Percentiles rank a stretch among this genome's conserved stretches.
Evolutionary conservation across 2,329 filamentous ascomycete species (phyloP).

Genomic region (Xylariales sp.): DNA sequence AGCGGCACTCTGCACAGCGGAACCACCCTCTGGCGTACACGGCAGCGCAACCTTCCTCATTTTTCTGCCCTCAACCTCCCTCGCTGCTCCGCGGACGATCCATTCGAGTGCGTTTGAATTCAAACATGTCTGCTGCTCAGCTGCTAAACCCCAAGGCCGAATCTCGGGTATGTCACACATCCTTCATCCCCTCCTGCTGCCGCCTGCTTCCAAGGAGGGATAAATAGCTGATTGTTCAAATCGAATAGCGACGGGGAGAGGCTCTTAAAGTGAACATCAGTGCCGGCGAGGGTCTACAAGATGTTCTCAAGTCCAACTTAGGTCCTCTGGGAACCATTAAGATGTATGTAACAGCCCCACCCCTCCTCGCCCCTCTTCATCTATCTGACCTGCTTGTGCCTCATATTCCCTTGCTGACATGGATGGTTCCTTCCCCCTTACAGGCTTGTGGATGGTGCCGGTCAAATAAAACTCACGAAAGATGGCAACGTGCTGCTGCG

Average conservation of each 20-base stretch:
- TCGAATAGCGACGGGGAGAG: constrained; percentile 97
- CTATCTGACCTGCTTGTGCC: not conserved
- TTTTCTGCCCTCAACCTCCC: no score
- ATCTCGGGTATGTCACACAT: constrained; percentile 81
- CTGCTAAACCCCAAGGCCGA: constrained; percentile 98
- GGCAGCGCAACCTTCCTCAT: not conserved
- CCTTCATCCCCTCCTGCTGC: no score
- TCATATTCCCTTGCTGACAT: no score
- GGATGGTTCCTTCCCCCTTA: not conserved
- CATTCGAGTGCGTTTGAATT: not conserved
- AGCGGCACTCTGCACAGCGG: no score
- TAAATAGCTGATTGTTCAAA: no score
- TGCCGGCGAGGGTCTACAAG: constrained; percentile 85
- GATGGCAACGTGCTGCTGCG: constrained; percentile 85
- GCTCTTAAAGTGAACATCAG: constrained; percentile 95
- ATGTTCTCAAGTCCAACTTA: constrained; percentile 95
- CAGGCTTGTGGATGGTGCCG: constrained; percentile 66
- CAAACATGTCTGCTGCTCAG: constrained; percentile 96
- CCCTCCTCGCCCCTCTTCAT: constrained; percentile 6
- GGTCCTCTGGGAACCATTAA: constrained; percentile 93
- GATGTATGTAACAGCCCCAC: constrained; percentile 64
- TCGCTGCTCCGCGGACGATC: no score
- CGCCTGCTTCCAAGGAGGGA: no score
- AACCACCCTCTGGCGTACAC: no score
- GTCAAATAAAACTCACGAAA: constrained; percentile 91